phyloP scores from a whole-genome alignment of 2,329 filamentous ascomycete species.

The Acrocalymma vagum region DNA sequence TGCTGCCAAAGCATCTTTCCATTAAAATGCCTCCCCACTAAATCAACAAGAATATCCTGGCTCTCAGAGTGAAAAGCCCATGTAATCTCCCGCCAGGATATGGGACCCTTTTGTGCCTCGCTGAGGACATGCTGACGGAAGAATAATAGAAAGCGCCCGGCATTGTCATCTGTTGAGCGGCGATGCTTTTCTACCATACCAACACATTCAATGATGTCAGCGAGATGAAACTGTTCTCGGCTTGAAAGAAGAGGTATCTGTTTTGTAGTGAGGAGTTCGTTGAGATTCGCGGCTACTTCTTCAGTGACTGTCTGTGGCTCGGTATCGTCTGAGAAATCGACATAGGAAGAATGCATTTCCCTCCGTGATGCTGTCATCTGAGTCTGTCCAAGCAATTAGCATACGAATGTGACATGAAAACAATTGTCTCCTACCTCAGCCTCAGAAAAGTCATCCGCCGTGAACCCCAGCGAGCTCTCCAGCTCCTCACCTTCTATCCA shows the following conservation, averaged over 20 bases:
- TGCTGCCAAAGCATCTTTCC: constrained; percentile 84
- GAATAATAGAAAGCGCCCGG: constrained; percentile 85
- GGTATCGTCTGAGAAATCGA: constrained; percentile 61
- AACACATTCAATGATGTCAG: constrained; percentile 84
- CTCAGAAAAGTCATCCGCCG: constrained; percentile 57
- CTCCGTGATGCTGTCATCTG: constrained; percentile 54
- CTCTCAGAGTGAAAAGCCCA: constrained; percentile 87
- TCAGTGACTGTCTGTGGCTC: constrained; percentile 75
- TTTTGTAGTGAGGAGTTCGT: constrained; percentile 77
- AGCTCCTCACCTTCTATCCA: constrained; percentile 82
- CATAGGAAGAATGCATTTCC: constrained; percentile 61
- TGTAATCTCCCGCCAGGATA: constrained; percentile 78
- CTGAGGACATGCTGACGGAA: constrained; percentile 82
- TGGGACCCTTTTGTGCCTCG: constrained; percentile 67
- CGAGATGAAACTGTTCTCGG: constrained; percentile 85
- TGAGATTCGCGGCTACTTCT: constrained; percentile 73
- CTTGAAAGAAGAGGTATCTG: constrained; percentile 82
- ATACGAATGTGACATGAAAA: accelerated
- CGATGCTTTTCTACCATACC: constrained; percentile 86
- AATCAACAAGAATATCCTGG: constrained; percentile 88
- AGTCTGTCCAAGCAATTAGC: constrained; percentile 30
- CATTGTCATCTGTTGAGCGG: constrained; percentile 89
- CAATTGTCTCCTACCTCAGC: constrained; percentile 50
- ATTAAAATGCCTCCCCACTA: constrained; percentile 81
- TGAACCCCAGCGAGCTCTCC: constrained; percentile 76